phyloP scores from a whole-genome alignment of 2,329 filamentous ascomycete species.

The Metarhizium guizhouense region DNA sequence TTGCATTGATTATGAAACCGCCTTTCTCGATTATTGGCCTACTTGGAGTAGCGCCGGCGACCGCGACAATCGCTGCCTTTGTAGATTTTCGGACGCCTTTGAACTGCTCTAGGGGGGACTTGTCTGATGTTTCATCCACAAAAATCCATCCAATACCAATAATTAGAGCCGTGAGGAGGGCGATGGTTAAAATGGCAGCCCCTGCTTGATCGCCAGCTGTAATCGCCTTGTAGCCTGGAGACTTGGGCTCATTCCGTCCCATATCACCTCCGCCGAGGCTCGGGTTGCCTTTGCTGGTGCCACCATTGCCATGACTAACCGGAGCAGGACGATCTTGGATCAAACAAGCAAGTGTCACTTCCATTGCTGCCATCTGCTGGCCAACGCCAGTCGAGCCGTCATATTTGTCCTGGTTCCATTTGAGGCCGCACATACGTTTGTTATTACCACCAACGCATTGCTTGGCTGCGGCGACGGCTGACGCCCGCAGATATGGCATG shows the following conservation, averaged over 20 bases:
- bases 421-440: constrained; percentile 49
- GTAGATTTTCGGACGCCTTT: constrained; percentile 15
- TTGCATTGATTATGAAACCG: constrained; percentile 2
- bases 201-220: constrained; percentile 58
- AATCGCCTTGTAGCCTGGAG: constrained; percentile 18
- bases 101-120: constrained; percentile 22
- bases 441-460: constrained; percentile 50
- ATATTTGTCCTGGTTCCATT: constrained; percentile 48
- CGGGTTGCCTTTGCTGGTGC: constrained; percentile 43
- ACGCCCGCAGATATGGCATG: constrained; percentile 43
- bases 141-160: constrained; percentile 42
- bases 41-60: constrained; percentile 14
- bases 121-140: constrained; percentile 35
- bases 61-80: constrained; percentile 13
- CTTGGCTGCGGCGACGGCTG: constrained; percentile 46
- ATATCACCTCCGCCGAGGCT: constrained; percentile 37
- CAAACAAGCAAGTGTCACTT: constrained; percentile 54
- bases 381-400: constrained; percentile 55
- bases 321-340: constrained; percentile 35
- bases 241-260: constrained; percentile 23
- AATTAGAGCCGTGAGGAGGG: constrained; percentile 45
- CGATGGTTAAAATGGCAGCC: constrained; percentile 53
- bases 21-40: constrained; percentile 16
- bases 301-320: constrained; percentile 44
- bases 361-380: constrained; percentile 62